A percentile compares a stretch with the other conserved stretches of the same genome.
phyloP scores from a whole-genome alignment of 768 basidiomycete species.

The Boletus rubroflammeus region DNA sequence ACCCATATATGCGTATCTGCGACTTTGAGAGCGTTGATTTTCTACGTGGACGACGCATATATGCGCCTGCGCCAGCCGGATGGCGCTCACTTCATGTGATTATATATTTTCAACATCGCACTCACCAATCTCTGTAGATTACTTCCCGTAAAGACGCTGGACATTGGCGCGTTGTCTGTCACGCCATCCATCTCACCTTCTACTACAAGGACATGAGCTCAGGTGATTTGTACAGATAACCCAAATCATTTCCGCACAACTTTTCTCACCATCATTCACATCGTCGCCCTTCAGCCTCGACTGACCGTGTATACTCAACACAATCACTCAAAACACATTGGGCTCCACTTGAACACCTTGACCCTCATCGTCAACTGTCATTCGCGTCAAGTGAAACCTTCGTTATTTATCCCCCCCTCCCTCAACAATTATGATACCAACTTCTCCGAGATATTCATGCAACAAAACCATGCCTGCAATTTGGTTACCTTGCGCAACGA shows the following conservation, averaged over 20 bases:
- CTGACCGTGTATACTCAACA: not conserved
- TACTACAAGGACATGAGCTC: constrained; percentile 14
- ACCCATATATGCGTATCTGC: not conserved
- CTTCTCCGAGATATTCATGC: not conserved
- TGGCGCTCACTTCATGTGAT: not conserved
- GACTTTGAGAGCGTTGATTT: not conserved
- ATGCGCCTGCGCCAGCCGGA: not conserved
- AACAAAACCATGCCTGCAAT: not conserved
- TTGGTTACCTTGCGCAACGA: not conserved
- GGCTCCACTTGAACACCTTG: too few species aligned
- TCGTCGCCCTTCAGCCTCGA: not conserved
- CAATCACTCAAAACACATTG: not conserved
- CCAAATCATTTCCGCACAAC: not conserved
- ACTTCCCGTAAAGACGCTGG: constrained; percentile 8
- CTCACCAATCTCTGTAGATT: constrained; percentile 16
- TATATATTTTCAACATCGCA: not conserved
- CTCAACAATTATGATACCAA: not conserved
- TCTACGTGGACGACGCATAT: not conserved
- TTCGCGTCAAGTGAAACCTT: not conserved
- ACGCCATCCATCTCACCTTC: constrained; percentile 10
- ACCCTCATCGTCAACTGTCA: not conserved
- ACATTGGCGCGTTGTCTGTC: constrained; percentile 10
- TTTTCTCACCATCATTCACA: not conserved
- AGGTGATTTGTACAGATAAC: not conserved
- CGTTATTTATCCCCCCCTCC: not conserved